These are phyloP conservation scores for Stellera chamaejasme DNA, from an alignment of 345 rosid genomes.

Conservation along the genomic window DNA sequence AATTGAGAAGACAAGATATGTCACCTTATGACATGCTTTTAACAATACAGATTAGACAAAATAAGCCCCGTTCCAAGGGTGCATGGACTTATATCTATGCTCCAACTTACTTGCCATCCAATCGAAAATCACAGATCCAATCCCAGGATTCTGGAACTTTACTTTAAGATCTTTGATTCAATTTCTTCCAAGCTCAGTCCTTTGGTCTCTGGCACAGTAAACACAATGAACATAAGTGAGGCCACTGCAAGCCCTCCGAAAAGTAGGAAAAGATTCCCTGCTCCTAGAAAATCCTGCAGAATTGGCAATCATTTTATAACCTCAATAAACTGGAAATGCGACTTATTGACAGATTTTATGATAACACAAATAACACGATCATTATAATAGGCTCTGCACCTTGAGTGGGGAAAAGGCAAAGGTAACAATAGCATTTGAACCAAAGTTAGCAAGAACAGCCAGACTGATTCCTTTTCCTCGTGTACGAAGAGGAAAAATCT, in stretches of 20 bases:
- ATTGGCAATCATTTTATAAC: constrained; percentile 11
- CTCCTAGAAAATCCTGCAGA: constrained; percentile 80
- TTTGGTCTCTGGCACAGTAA: constrained; percentile 86
- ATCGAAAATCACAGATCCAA: too few relatives aligned
- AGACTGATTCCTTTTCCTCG: constrained; percentile 90
- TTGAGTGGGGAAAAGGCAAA: constrained; percentile 89
- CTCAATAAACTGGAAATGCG: constrained; percentile 1
- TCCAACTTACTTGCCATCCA: too few relatives aligned
- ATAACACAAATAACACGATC: background rate
- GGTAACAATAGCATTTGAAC: constrained; percentile 93
- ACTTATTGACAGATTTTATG: too few relatives aligned
- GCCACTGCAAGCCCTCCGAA: constrained; percentile 73
- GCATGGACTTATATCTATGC: too few relatives aligned
- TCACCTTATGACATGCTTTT: too few relatives aligned
- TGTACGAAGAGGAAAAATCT: constrained; percentile 80
- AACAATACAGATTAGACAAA: too few relatives aligned
- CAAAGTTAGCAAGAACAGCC: constrained; percentile 91
- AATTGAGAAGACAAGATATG: too few relatives aligned
- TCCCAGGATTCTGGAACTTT: constrained; percentile 14
- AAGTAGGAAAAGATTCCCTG: constrained; percentile 79
- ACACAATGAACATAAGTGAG: constrained; percentile 47
- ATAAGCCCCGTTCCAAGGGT: too few relatives aligned
- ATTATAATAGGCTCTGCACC: constrained; percentile 30
- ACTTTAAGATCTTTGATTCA: constrained; percentile 75
- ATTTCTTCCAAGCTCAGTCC: constrained; percentile 95